Evolutionary conservation across 2,329 filamentous ascomycete species (phyloP).

Genomic region (Biscogniauxia mediterranea): DNA sequence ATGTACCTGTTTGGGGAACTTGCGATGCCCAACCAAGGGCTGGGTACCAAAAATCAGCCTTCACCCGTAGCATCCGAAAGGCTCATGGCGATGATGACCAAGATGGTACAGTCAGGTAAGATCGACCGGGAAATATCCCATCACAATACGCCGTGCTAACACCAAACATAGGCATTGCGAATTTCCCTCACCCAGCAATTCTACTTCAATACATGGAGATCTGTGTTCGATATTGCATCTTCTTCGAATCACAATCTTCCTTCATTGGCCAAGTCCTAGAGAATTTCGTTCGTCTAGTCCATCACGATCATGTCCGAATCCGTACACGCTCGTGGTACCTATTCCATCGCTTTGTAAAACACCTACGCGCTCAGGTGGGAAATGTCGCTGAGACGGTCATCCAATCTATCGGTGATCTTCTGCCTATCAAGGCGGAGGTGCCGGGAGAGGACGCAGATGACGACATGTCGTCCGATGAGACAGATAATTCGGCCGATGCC

Average conservation of each 20-base stretch:
- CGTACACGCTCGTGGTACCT: slow-evolving; percentile 95
- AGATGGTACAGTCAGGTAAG: slow-evolving; percentile 89
- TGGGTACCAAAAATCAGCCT: slow-evolving; percentile 83
- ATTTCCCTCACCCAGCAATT: slow-evolving; percentile 85
- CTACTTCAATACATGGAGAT: slow-evolving; percentile 98
- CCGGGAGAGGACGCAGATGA: slow-evolving; percentile 76
- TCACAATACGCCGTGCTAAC: slow-evolving; percentile 24
- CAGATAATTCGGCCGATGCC: slow-evolving; percentile 84
- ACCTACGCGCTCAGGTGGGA: slow-evolving; percentile 78
- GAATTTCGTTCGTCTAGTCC: slow-evolving; percentile 86
- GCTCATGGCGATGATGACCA: slow-evolving; percentile 87
- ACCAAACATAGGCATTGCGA: slow-evolving; percentile 65
- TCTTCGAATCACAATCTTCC: slow-evolving; percentile 81
- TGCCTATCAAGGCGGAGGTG: slow-evolving; percentile 88
- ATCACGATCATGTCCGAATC: slow-evolving; percentile 83
- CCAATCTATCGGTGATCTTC: slow-evolving; percentile 80
- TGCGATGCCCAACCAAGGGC: slow-evolving; percentile 80
- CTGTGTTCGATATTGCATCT: slow-evolving; percentile 87
- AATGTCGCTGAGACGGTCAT: slow-evolving; percentile 91
- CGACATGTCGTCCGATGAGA: slow-evolving; percentile 93
- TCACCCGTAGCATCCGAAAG: slow-evolving; percentile 76
- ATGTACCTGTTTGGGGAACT: slow-evolving; percentile 96
- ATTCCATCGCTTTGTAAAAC: slow-evolving; percentile 89
- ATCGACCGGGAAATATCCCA: slow-evolving; percentile 14
- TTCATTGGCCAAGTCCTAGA: slow-evolving; percentile 86